Percentiles rank a stretch among this genome's conserved stretches.
phyloP scores from a whole-genome alignment of 768 basidiomycete genomes.

The Auricularia auricula-judae region DNA sequence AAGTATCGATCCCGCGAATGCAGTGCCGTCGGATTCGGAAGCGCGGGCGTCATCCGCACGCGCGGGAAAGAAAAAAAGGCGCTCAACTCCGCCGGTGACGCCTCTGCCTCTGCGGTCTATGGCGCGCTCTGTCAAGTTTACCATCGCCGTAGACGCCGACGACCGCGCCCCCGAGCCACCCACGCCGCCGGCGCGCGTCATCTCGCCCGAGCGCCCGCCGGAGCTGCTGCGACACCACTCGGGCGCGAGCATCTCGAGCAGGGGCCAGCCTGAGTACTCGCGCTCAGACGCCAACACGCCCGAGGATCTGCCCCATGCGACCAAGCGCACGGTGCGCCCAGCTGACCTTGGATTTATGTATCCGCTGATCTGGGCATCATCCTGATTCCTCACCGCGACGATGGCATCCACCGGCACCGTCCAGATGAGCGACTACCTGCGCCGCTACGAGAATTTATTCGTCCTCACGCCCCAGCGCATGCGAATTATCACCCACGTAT shows the following conservation, averaged over 20 bases:
- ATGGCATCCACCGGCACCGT: constrained; percentile 7
- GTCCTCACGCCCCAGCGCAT: constrained; percentile 81
- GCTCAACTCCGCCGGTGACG: too few species aligned
- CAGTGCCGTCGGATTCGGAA: too few species aligned
- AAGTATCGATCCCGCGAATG: too few species aligned
- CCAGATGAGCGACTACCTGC: constrained; percentile 77
- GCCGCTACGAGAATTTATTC: constrained; percentile 80
- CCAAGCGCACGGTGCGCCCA: constrained; percentile 34
- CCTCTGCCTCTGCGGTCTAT: too few species aligned
- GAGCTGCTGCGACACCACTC: background rate
- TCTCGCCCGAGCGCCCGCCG: background rate
- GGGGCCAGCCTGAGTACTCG: background rate
- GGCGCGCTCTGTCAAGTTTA: too few species aligned
- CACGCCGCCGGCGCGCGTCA: background rate
- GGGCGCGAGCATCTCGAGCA: background rate
- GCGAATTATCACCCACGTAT: constrained; percentile 95
- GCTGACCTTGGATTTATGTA: constrained; percentile 6
- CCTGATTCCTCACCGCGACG: background rate
- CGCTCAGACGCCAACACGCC: background rate
- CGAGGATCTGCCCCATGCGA: constrained; percentile 83
- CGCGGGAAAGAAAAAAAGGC: too few species aligned
- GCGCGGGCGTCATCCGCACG: too few species aligned
- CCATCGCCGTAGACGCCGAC: too few species aligned
- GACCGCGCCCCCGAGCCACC: too few species aligned
- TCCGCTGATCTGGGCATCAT: background rate